These are phyloP conservation scores for Trichoderma sp. DNA, from an alignment of 2,329 filamentous ascomycete species.

Conservation along the genomic window DNA sequence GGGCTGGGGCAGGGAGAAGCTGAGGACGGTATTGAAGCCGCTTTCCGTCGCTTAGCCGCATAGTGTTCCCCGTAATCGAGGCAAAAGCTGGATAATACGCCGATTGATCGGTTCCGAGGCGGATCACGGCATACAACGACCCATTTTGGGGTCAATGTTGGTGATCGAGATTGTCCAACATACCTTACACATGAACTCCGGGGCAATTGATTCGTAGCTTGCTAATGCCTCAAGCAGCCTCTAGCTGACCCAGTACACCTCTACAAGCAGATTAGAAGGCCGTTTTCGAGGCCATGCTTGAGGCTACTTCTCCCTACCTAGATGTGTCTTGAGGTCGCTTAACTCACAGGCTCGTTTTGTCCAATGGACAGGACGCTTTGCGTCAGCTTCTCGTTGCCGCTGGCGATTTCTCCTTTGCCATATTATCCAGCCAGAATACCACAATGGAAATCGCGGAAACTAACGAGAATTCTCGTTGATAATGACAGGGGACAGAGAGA, in stretches of 20 bases:
- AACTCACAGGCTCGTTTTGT: neutral
- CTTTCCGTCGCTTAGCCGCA: conserved; percentile 4
- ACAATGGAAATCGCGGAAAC: neutral
- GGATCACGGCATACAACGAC: neutral
- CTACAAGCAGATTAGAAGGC: neutral
- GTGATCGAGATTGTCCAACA: neutral
- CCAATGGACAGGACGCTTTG: neutral
- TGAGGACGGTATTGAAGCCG: neutral
- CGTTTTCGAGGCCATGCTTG: neutral
- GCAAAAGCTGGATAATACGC: neutral
- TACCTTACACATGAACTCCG: neutral
- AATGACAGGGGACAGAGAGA: neutral
- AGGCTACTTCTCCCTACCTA: neutral
- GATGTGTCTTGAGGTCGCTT: neutral
- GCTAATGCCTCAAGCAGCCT: too few relatives aligned
- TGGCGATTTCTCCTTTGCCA: neutral
- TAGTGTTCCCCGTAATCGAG: conserved; percentile 1
- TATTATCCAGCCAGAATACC: neutral
- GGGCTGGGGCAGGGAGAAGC: neutral
- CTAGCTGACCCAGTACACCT: neutral
- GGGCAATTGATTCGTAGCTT: neutral
- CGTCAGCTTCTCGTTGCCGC: neutral
- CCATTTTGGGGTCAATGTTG: neutral
- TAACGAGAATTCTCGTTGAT: neutral
- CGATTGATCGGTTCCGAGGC: neutral